Conservation (phyloP, 75 land plant species). For the Larix kaempferi region DNA sequence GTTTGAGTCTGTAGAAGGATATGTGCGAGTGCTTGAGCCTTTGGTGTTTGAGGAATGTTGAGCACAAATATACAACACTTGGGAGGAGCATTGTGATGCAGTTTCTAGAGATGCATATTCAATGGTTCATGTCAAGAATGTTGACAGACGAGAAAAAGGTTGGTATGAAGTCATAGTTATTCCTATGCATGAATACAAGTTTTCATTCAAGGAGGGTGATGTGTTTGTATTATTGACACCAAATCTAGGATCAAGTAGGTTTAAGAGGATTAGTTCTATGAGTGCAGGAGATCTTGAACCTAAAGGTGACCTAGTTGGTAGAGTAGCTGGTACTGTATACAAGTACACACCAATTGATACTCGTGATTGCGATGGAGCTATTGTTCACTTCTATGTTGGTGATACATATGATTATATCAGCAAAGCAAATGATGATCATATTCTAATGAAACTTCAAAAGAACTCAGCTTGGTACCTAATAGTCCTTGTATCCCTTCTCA, state of each 20-base stretch:
- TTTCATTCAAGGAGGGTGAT: slow-evolving; percentile 96
- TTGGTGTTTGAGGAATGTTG: slow-evolving; percentile 98
- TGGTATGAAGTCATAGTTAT: slow-evolving; percentile 91
- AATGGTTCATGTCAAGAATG: slow-evolving; percentile 63
- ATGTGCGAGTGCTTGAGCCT: slow-evolving; percentile 95
- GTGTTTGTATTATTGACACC: slow-evolving; percentile 85
- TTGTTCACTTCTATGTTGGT: slow-evolving; percentile 86
- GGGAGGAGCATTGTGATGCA: slow-evolving; percentile 86
- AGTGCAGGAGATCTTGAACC: slow-evolving; percentile 40
- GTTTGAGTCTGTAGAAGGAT: slow-evolving; percentile 92
- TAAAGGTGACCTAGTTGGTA: slow-evolving; percentile 53
- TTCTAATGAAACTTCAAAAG: slow-evolving; percentile 56
- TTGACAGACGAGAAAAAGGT: slow-evolving; percentile 98
- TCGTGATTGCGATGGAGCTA: slow-evolving; percentile 87
- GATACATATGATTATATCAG: slow-evolving; percentile 54
- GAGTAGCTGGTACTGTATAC: slow-evolving; percentile 91
- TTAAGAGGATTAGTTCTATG: slow-evolving; percentile 38
- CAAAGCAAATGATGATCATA: slow-evolving; percentile 50
- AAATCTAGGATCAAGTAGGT: slow-evolving; percentile 71
- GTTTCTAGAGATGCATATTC: slow-evolving; percentile 61
- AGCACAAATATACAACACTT: slow-evolving; percentile 86
- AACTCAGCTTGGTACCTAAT: slow-evolving; percentile 72
- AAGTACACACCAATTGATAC: slow-evolving; percentile 81
- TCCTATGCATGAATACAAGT: slow-evolving; percentile 69
- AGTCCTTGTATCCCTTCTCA: slow-evolving; percentile 92